These are phyloP conservation scores for Trifolium dubium DNA, from an alignment of 306 rosid genomes.

Conservation along the genomic window DNA sequence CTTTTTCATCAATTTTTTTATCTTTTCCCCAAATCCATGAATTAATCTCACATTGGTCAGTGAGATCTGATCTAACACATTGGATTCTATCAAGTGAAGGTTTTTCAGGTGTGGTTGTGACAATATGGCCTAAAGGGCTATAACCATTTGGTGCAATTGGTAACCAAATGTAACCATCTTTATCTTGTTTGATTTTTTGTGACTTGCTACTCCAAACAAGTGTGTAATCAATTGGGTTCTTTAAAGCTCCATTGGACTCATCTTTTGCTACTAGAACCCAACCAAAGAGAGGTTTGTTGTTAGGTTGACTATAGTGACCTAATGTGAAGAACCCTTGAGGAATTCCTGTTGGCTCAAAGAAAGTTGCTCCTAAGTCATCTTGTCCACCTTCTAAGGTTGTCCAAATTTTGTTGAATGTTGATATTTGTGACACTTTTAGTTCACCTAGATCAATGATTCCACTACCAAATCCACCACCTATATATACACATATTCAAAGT, in stretches of 20 bases:
- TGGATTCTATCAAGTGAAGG: conserved; percentile 44
- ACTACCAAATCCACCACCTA: conserved; percentile 48
- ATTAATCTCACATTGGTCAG: conserved; percentile 34
- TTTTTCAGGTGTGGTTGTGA: conserved; percentile 39
- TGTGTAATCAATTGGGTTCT: conserved; percentile 44
- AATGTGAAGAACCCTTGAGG: conserved; percentile 47
- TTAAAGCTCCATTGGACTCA: conserved; percentile 31
- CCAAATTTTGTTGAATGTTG: conserved; percentile 49
- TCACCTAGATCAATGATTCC: conserved; percentile 41
- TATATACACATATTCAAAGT: neutral
- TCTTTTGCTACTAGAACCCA: conserved; percentile 44
- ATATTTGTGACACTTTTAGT: conserved; percentile 38
- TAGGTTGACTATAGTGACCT: conserved; percentile 44
- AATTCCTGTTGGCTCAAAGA: conserved; percentile 44
- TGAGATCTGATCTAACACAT: conserved; percentile 47
- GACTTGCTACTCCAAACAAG: conserved; percentile 44
- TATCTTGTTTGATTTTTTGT: conserved; percentile 37
- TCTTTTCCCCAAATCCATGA: conserved; percentile 51
- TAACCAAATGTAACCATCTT: conserved; percentile 44
- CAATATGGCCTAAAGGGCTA: conserved; percentile 43
- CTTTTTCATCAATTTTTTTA: conserved; percentile 39
- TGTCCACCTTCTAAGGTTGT: conserved; percentile 49
- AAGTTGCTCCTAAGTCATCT: conserved; percentile 39
- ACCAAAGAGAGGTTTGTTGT: conserved; percentile 43
- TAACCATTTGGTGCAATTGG: conserved; percentile 48